Base-by-base conservation (phyloP, 2,329 filamentous ascomycete species). In the Venturia oleaginea region DNA sequence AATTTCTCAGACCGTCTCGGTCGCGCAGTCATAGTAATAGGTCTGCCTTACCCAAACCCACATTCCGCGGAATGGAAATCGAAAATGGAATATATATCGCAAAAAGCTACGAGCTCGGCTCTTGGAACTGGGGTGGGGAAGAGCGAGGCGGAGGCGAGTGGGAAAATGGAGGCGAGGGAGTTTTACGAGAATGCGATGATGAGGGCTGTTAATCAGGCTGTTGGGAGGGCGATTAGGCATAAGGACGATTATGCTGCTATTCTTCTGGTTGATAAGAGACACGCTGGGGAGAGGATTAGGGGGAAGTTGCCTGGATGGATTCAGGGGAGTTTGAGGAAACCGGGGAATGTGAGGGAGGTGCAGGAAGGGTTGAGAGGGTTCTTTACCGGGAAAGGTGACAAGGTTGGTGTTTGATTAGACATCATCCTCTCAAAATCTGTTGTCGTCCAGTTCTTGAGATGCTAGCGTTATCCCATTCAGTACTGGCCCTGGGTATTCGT, bases 151-250 rank as follows among this genome's bases (percentile, higher is more conserved):
- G 71, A 68, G 66, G 74, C 71, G 46, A 77, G 74, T 64, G 80
- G 78, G 0, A 69, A 74, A 64, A 70, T 68, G 37, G 78, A 86
- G 4, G 86, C 88, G 1, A 80, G 88, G 62, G 90, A 93, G 66
- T 96, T 91, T 72, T 96, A 95, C 72, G 92, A 97, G 74, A 97
- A 97, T 72, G 86, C 91, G 0, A 97, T 92, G 74, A 97, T 99
- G 92, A 83, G 94, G 46, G 91, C 92, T 4, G 94, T 99, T 4
- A 99, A 99, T 74, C 94, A 99, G 78, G 94, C 91, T 72, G 92
- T 99, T 69, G 94, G 94, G 0, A 82, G 94, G 65, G 94, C 92
- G 0, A 97, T 99, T 70, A 82, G 94, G 59, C 94, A 99, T 73
- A 84, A 83, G 64, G 85, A 84, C 30, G 94, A 99, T 76, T 97